Percentiles rank a stretch among this genome's conserved stretches.
Evolutionary conservation across 2,329 filamentous ascomycete species (phyloP).

Genomic region (Ceratocystis papillata): DNA sequence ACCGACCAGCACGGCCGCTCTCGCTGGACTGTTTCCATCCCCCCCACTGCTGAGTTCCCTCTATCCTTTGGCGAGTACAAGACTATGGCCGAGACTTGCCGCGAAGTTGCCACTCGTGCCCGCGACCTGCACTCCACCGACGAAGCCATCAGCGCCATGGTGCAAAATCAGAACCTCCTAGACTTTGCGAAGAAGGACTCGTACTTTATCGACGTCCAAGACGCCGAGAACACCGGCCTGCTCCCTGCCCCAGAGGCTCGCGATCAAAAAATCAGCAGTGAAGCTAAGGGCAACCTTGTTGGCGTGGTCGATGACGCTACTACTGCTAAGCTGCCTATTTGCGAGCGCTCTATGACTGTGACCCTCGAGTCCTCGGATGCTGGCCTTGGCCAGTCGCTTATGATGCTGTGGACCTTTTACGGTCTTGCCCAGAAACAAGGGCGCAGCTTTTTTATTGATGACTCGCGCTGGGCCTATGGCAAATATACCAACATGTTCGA

Average conservation of each 20-base stretch:
- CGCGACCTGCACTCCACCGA: conserved; percentile 33
- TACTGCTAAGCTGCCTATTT: conserved; percentile 44
- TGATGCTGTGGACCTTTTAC: conserved; percentile 76
- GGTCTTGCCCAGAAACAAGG: conserved; percentile 64
- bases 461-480: conserved; percentile 74
- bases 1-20: conserved; percentile 52
- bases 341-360: conserved; percentile 63
- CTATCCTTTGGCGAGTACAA: conserved; percentile 54
- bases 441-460: conserved; percentile 72
- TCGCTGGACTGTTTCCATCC: conserved; percentile 76
- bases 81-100: conserved; percentile 57
- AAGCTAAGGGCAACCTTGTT: conserved; percentile 36
- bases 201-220: conserved; percentile 62
- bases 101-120: conserved; percentile 51
- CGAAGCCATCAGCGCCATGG: conserved; percentile 33
- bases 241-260: conserved; percentile 39
- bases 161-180: conserved; percentile 18
- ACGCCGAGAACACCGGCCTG: conserved; percentile 56
- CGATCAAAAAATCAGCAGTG: conserved; percentile 31
- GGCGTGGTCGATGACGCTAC: conserved; percentile 37
- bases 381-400: conserved; percentile 63
- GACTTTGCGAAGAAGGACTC: conserved; percentile 47
- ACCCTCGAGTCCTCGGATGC: conserved; percentile 62
- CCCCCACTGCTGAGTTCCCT: conserved; percentile 55
- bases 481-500: conserved; percentile 62